Base-by-base conservation (phyloP, 805 yeast species). In the Kuraishia piskuri region DNA sequence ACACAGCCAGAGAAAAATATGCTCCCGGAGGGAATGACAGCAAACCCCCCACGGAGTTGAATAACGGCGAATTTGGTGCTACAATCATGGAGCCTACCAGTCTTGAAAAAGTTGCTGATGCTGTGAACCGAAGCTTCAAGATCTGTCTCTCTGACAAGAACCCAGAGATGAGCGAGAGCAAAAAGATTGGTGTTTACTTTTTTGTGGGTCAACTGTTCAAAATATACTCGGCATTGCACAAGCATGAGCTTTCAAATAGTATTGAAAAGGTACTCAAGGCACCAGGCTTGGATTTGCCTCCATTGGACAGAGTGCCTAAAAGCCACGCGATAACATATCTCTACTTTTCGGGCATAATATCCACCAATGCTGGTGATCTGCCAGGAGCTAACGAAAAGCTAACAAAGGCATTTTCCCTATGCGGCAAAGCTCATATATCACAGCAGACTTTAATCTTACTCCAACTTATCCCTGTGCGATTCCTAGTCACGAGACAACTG, bases 81-180 rank as follows among this genome's bases (percentile, higher is more conserved):
- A 21, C 23, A 45, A 21, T 45, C 22, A 45, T 8, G 8, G 47
- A 45, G n/a, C 47, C 47, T 6, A 45, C 37, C 21, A 19, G 19
- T 31, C 54, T 56, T 48, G 73, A 62, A 54, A 55, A 55, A 53
- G 55, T 64, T 45, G 67, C 67, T 2, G 63, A 63, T 46, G 62
- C 60, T 2, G 74, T 90, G 53, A 90, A 89, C 65, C 76, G 82
- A 55, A 79, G 91, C 6, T 86, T 89, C 69, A 88, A 86, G 54
- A 63, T 86, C 3, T 88, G 96, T 57, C 71, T 90, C 48, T 88
- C 87, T 57, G 97, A 90, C 66, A 77, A 91, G 54, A 82, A 82
- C 56, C 77, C 80, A n/a, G 78, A 77, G 24, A 50, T 66, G 21
- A 51, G 49, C 0, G 60, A 61, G 14, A 79, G 85, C 56, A 86